A percentile compares a stretch with the other conserved stretches of the same genome.
phyloP scores from a whole-genome alignment of 345 rosid genomes.

The Acer campestre region DNA sequence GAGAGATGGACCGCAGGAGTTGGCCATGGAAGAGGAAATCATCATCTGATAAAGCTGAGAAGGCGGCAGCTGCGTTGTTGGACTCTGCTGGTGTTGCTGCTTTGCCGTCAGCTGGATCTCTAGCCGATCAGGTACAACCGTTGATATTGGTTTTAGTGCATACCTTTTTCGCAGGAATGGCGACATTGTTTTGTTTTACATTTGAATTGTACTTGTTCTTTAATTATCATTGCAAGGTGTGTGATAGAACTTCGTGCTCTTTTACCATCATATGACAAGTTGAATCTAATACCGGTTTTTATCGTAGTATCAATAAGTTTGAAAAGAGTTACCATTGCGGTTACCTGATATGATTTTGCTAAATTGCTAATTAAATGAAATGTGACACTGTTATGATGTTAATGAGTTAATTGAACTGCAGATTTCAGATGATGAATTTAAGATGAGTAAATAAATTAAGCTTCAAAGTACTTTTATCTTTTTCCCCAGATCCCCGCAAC shows the following conservation, averaged over 20 bases:
- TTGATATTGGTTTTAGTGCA: background rate
- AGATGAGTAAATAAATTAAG: background rate
- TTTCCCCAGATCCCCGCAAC: background rate
- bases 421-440: background rate
- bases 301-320: background rate
- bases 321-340: background rate
- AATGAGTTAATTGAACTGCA: background rate
- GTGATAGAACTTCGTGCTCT: background rate
- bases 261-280: background rate
- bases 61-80: slow-evolving; percentile 35
- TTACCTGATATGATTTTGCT: background rate
- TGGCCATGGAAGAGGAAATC: slow-evolving; percentile 99
- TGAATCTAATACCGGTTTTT: background rate
- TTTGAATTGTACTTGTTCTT: background rate
- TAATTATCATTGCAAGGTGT: slow-evolving; percentile 1
- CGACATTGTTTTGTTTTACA: background rate
- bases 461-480: background rate
- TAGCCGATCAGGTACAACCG: slow-evolving; percentile 40
- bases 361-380: background rate
- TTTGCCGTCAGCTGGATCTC: slow-evolving; percentile 35
- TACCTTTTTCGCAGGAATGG: background rate
- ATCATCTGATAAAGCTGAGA: slow-evolving; percentile 75
- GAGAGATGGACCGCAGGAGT: slow-evolving; percentile 82
- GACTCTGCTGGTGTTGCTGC: slow-evolving; percentile 46
- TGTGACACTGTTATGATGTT: background rate